Evolutionary conservation across 2,329 filamentous ascomycete genomes (phyloP).

Genomic region (Penicillium psychrosexuale): DNA sequence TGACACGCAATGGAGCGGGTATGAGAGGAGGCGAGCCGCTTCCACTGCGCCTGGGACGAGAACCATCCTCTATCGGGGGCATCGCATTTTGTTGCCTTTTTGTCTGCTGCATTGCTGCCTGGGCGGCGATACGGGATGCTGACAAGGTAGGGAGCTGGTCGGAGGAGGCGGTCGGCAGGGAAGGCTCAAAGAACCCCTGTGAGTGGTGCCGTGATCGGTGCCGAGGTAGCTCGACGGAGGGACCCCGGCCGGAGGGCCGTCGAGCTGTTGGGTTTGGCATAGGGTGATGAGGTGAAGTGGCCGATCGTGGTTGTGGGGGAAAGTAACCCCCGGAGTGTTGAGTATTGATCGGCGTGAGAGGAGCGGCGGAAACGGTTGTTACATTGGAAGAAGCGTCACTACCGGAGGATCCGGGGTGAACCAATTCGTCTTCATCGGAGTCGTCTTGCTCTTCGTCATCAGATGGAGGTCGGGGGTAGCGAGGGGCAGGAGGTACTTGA

Average conservation of each 20-base stretch:
- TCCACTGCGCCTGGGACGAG: slow-evolving; percentile 29
- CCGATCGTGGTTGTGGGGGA: slow-evolving; percentile 26
- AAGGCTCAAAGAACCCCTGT: slow-evolving; percentile 67
- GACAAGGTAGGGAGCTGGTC: slow-evolving; percentile 49
- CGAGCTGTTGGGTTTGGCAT: slow-evolving; percentile 40
- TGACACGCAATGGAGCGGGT: slow-evolving; percentile 26
- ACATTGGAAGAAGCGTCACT: slow-evolving; percentile 50
- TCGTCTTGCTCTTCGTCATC: slow-evolving; percentile 23
- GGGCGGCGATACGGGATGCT: slow-evolving; percentile 63
- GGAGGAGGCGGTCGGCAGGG: slow-evolving; percentile 54
- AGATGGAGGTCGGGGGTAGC: slow-evolving; percentile 17
- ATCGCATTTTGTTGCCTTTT: slow-evolving; percentile 57
- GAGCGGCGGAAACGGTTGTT: slow-evolving; percentile 43
- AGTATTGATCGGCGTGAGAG: slow-evolving; percentile 37
- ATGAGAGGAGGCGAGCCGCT: slow-evolving; percentile 38
- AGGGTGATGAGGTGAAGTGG: slow-evolving; percentile 33
- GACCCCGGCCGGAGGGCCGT: slow-evolving; percentile 39
- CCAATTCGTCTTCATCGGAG: slow-evolving; percentile 34
- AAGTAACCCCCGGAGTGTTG: slow-evolving; percentile 23
- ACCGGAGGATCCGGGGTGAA: slow-evolving; percentile 43
- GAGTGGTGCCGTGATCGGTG: slow-evolving; percentile 54
- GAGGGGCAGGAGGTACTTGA: slow-evolving; percentile 17
- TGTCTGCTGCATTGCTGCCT: slow-evolving; percentile 62
- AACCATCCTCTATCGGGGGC: slow-evolving; percentile 33
- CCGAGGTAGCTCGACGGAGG: slow-evolving; percentile 36